Base-by-base conservation (phyloP, 176 grass and related monocot genomes). In the Phoenix roebelenii region DNA sequence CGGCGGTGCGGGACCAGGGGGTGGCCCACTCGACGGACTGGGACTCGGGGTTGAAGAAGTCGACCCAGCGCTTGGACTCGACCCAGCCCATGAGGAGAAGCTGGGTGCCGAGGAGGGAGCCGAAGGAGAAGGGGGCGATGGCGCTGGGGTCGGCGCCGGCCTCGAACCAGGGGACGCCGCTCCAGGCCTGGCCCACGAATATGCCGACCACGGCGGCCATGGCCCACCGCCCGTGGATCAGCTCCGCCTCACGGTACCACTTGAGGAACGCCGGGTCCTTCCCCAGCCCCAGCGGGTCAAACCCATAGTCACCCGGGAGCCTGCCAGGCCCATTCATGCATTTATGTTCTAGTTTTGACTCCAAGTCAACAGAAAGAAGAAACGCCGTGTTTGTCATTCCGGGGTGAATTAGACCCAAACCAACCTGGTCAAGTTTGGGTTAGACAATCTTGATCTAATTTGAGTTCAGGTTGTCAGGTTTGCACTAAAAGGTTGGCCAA, bases 31-130 rank as follows among this genome's bases (percentile, higher is more conserved):
- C 84, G 3, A 92, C 73, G 29, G 87, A 49, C 74, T 98, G 93
- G 20, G 93, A 98, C 64, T 98, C 87, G 48, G 79, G 93, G 75
- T 92, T 92, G 93, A 98, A 98, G 87, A 97, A 97, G 81, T 97
- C 93, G 12, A 92, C 93, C 93, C 93, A 97, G 18, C 93, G 81
- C 83, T 97, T 97, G 1, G 93, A 85, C 66, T 97, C 93, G 3
- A 97, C 93, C 93, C 93, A 97, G 6, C 93, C 93, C 93, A 97
- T 97, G 50, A 97, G 93, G 69, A 97, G 57, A 62, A 97, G 81
- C 74, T 92, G 87, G 23, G 93, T 98, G 61, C 87, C 93, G 1
- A 98, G 81, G 16, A 98, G 93, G 15, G 87, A 65, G 2, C 93
- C 93, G 76, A 98, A 98, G 30, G 93, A 98, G 81, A 98, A 98